Base-by-base conservation (phyloP, 495 filamentous ascomycete species). In the Cairneyella variabilis region DNA sequence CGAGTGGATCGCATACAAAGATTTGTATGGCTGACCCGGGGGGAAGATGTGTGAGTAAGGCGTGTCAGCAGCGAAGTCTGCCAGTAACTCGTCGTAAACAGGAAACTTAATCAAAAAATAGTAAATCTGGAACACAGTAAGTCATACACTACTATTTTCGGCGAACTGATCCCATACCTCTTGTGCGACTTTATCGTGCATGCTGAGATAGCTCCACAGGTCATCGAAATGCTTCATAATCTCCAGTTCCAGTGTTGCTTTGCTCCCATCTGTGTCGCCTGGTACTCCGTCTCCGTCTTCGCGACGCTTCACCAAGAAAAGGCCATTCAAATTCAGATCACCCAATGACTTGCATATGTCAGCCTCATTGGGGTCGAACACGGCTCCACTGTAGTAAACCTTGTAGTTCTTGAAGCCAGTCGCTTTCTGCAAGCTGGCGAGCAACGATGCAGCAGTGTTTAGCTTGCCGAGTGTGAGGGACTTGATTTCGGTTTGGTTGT, bases 181-280 rank as follows among this genome's bases (percentile, higher is more conserved):
- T 59, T 76, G 72, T n/a, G 86, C 83, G 14, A 93, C 69, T 37
- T 75, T 76, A 53, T 90, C 88, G 37, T 88, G 78, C 64, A 93
- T 81, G 46, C 80, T 80, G 32, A 98, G 77, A 59, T 92, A 83
- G 16, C 82, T 78, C 74, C 92, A 96, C 8, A 98, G 69, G 50
- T 91, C 83, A 48, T 90, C 80, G 64, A 96, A 95, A 67, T 95
- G 89, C 51, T 84, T 80, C 50, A 95, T 68, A 18, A 97, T 83
- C 55, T 91, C 88, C 12, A 75, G 71, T 56, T 95, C 88, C 7
- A 91, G 74, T 12, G 69, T 69, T 11, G 75, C 75, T n/a, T 72
- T 69, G 2, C 68, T 72, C 18, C 68, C 66, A 26, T 66, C 68
- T 40, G 69, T 55, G 26, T 62, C 63, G 16, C 53, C 52, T 14